A percentile compares a stretch with the other conserved stretches of the same genome.
phyloP scores from a whole-genome alignment of 805 yeast genomes.

The Starmerella apicola region DNA sequence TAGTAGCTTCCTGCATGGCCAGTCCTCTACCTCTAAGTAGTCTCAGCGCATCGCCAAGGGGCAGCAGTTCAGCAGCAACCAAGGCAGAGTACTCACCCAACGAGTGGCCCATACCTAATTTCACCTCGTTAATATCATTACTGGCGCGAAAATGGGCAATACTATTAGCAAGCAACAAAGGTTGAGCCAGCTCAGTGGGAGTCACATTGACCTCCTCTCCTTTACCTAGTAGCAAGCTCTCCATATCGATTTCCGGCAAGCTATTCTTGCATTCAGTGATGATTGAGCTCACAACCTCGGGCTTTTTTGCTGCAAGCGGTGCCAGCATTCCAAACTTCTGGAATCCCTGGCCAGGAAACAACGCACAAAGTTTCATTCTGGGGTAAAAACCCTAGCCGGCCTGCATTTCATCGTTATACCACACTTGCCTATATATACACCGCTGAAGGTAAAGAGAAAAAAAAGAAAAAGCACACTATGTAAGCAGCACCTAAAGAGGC shows the following conservation, averaged over 20 bases:
- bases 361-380: too few species aligned
- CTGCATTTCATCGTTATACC: too few species aligned
- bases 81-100: conserved; percentile 41
- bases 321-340: conserved; percentile 27
- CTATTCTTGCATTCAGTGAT: conserved; percentile 29
- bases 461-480: too few species aligned
- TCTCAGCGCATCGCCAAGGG: conserved; percentile 29
- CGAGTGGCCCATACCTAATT: conserved; percentile 35
- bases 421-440: too few species aligned
- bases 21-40: conserved; percentile 36
- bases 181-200: conserved; percentile 40
- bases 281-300: conserved; percentile 21
- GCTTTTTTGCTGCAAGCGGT: conserved; percentile 17
- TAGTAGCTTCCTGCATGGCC: conserved; percentile 35
- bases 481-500: too few species aligned
- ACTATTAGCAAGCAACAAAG: conserved; percentile 38
- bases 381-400: too few species aligned
- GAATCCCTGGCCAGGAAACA: conserved; percentile 30
- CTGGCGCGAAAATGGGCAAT: conserved; percentile 24
- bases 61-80: conserved; percentile 29
- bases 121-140: conserved; percentile 13
- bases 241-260: conserved; percentile 28
- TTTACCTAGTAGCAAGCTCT: conserved; percentile 14
- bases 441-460: too few species aligned
- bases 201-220: conserved; percentile 17